Evolutionary conservation across 495 filamentous ascomycete genomes (phyloP).

Genomic region (Podospora comata): DNA sequence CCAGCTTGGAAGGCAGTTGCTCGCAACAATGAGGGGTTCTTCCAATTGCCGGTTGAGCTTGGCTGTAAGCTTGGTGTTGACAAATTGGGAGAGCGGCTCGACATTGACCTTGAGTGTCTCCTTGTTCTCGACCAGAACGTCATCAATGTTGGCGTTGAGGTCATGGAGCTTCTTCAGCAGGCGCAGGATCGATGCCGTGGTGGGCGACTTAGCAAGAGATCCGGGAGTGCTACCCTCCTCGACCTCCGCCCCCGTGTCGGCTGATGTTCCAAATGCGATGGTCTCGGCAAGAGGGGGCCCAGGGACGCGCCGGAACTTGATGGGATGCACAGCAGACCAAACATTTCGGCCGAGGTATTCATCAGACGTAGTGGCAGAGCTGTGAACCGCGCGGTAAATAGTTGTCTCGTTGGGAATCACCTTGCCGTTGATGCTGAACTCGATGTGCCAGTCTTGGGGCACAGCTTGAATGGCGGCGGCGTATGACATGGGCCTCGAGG

Average conservation of each 20-base stretch:
- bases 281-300: slow-evolving; percentile 86
- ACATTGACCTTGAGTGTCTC: slow-evolving; percentile 63
- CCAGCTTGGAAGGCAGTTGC: slow-evolving; percentile 94
- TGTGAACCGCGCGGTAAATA: slow-evolving; percentile 91
- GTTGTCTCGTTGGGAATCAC: slow-evolving; percentile 88
- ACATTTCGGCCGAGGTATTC: slow-evolving; percentile 70
- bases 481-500: slow-evolving; percentile 64
- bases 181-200: slow-evolving; percentile 81
- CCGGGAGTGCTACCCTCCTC: slow-evolving; percentile 62
- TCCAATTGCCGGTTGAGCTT: slow-evolving; percentile 97
- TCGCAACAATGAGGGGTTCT: slow-evolving; percentile 97
- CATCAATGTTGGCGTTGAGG: slow-evolving; percentile 91
- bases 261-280: slow-evolving; percentile 56
- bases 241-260: slow-evolving; percentile 44
- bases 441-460: slow-evolving; percentile 97
- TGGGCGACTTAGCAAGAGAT: slow-evolving; percentile 80
- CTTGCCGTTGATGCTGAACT: slow-evolving; percentile 86
- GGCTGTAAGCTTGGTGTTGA: slow-evolving; percentile 98
- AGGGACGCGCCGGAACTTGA: slow-evolving; percentile 83
- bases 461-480: slow-evolving; percentile 72
- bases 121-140: slow-evolving; percentile 88
- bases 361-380: slow-evolving; percentile 59
- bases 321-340: slow-evolving; percentile 85
- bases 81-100: slow-evolving; percentile 90
- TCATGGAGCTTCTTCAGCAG: slow-evolving; percentile 89